Evolutionary conservation across 306 rosid species (phyloP).

Genomic region (Lathyrus sativus): DNA sequence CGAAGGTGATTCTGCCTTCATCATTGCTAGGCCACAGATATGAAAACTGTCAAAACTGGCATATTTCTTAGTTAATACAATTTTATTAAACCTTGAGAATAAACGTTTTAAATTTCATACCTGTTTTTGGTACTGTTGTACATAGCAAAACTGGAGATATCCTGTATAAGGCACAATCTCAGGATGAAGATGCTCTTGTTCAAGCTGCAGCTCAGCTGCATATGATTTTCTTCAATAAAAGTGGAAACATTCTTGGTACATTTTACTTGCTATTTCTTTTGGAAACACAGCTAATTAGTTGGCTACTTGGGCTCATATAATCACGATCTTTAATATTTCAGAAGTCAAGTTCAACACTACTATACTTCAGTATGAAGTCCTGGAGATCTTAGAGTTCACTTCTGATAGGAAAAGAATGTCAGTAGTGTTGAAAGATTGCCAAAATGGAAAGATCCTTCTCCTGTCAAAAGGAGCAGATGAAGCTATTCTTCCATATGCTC

Average conservation of each 20-base stretch:
- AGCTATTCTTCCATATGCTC: conserved; percentile 82
- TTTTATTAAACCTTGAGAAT: conserved; percentile 12
- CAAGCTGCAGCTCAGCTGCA: conserved; percentile 85
- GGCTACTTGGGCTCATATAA: conserved; percentile 37
- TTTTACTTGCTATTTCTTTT: conserved; percentile 36
- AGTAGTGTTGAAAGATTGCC: conserved; percentile 78
- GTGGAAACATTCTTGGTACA: conserved; percentile 70
- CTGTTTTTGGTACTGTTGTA: conserved; percentile 35
- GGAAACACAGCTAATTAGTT: conserved; percentile 26
- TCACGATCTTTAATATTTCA: conserved; percentile 50
- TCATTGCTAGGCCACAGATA: conserved; percentile 32
- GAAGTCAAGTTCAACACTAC: conserved; percentile 81
- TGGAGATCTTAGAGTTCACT: conserved; percentile 93
- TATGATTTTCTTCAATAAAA: conserved; percentile 82
- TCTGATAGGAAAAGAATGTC: conserved; percentile 99
- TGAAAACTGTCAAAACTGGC: neutral
- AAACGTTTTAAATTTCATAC: conserved; percentile 24
- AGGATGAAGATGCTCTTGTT: conserved; percentile 99
- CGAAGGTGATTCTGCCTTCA: conserved; percentile 61
- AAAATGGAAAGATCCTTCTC: conserved; percentile 83
- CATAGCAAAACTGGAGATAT: conserved; percentile 84
- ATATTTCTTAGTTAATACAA: conserved; percentile 22
- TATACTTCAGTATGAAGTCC: conserved; percentile 70
- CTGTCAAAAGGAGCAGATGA: conserved; percentile 97
- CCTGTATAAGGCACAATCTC: conserved; percentile 94